phyloP scores from a whole-genome alignment of 768 basidiomycete genomes.

The Imleria badia region DNA sequence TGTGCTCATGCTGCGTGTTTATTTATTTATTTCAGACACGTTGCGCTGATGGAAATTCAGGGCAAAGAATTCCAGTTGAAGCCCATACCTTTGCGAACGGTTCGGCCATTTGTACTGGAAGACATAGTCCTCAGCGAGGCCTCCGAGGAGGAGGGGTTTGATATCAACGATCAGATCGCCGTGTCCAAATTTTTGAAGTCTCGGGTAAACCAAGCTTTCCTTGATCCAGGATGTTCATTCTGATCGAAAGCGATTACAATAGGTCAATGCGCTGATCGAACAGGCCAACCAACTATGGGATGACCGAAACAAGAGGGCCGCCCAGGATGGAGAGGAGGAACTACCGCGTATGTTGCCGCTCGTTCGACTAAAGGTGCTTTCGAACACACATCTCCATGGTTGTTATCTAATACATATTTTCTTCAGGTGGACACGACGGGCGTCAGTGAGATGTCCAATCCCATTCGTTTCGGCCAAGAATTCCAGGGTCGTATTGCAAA shows the following conservation, averaged over 20 bases:
- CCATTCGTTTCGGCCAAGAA: conserved; percentile 94
- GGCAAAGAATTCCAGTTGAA: conserved; percentile 84
- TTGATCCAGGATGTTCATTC: not conserved
- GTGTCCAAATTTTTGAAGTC: conserved; percentile 78
- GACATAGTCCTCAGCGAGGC: conserved; percentile 73
- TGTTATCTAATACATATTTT: not conserved
- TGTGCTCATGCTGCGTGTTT: not conserved
- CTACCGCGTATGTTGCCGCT: conserved; percentile 79
- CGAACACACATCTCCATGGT: not conserved
- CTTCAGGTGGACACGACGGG: conserved; percentile 85
- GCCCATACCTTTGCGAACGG: conserved; percentile 85
- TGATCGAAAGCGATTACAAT: conserved; percentile 1
- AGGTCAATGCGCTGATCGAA: conserved; percentile 80
- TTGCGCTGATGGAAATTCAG: conserved; percentile 84
- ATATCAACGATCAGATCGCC: conserved; percentile 77
- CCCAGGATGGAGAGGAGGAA: conserved; percentile 60
- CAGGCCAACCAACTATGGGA: conserved; percentile 55
- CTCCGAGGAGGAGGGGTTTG: conserved; percentile 73
- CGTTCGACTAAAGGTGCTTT: conserved; percentile 71
- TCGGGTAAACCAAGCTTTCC: conserved; percentile 46
- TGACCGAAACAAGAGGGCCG: conserved; percentile 38
- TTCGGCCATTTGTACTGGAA: conserved; percentile 91
- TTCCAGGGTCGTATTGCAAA: conserved; percentile 91
- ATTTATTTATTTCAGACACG: conserved; percentile 58
- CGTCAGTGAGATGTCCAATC: conserved; percentile 90